Base-by-base conservation (phyloP, 2,329 filamentous ascomycete species). In the Fusarium phyllophilum region DNA sequence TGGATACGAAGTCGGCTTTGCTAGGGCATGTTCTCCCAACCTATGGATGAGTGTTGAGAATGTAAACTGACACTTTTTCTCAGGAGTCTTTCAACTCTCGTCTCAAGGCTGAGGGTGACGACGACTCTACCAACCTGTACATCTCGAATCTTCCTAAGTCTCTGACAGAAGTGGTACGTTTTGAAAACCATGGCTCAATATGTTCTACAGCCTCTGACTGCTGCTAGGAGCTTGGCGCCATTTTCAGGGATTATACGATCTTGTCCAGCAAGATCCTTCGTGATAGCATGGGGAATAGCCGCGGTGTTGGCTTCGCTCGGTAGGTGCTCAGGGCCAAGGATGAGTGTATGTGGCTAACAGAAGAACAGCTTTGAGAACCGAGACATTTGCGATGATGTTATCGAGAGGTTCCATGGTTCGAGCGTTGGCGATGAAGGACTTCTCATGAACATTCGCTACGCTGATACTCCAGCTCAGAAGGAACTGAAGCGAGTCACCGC, bases 51-150 rank as follows among this genome's bases (percentile, higher is more conserved):
- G 14, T 15, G 15, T 34, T 22, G 22, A 20, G 33, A 49, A 34
- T 24, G 17, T 42, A 24, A 51, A 38, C 66, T 75, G 56, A 72
- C 46, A 29, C 20, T 17, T 42, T n/a, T 36, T 12, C 29, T 17
- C 66, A 97, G 93, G 96, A 98, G 86, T 98, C 96, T 26, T 98
- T 98, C 85, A 99, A 99, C 83, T 95, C 95, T 76, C 95, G 97
- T 77, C 93, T 99, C 78, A 98, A 99, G 88, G 96, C 96, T 51
- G 94, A 98, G 79, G 93, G 95, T 63, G 96, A 99, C 79, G 93
- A 93, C 59, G 80, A 84, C 46, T 98, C 97, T 52, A 98, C 96
- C 74, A 99, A 99, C 81, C 89, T 99, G 73, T 99, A 99, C 83
- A 95, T 98, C 72, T 99, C 97, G 34, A 99, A 98, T 83, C 89